Base-by-base conservation (phyloP, 2,329 filamentous ascomycete genomes). In the Pezicula carpinea region DNA sequence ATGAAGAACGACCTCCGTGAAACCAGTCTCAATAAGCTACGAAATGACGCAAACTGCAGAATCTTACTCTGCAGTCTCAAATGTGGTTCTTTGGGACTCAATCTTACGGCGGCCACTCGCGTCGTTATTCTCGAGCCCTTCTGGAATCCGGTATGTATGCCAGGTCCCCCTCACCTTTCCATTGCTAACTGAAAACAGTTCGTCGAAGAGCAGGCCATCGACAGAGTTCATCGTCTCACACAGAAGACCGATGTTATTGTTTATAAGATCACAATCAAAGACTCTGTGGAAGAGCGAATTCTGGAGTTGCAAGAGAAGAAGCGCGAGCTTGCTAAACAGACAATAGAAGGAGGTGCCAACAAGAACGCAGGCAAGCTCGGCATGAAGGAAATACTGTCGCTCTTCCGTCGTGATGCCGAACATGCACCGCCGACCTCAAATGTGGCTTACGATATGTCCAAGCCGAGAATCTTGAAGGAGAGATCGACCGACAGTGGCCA, bases 151-250 rank as follows among this genome's bases (percentile, higher is more conserved):
- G 57, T 59, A 57, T 49, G 50, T 48, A 15, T 23, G 6, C 22
- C 6, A 18, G 38, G 18, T 21, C 31, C 10, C 23, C 15, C 31
- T 47, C 3, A 48, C 55, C 11, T 19, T 32, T 32, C 44, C 1
- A 26, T 39, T 47, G 22, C 57, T 53, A 54, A 54, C 33, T 36
- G 7, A 31, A 43, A 47, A n/a, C 57, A 88, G 79, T 99, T 99
- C 62, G 89, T 99, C 29, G 93, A 99, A 72, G 93, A 99, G 66
- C 93, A 99, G 74, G 93, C 93, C 41, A 99, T 99, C 58, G 93
- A 99, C 67, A 89, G 93, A 46, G 93, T 99, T 21, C 93, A 99
- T 65, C 89, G 93, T n/a, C 84, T 99, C 44, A 97, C 95, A 34
- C 93, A 99, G 68, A 96, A 89, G 1, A 78, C 92, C 34, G 91